phyloP scores from a whole-genome alignment of 2,329 filamentous ascomycete genomes.

The Metarhizium guizhouense region DNA sequence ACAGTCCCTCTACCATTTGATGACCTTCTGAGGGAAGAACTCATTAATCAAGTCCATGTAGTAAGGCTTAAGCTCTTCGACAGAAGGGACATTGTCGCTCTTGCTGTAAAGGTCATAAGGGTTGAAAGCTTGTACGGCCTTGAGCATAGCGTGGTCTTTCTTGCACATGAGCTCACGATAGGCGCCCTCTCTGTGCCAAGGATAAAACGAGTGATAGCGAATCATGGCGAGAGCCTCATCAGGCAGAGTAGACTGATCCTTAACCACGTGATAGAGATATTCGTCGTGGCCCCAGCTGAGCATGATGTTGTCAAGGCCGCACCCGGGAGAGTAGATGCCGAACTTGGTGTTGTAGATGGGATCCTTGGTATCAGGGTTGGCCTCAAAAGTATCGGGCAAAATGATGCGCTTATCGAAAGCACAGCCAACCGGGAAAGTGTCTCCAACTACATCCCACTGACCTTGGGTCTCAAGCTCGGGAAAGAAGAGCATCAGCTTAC shows the following conservation, averaged over 20 bases:
- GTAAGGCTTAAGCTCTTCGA: constrained; percentile 62
- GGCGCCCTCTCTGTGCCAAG: constrained; percentile 77
- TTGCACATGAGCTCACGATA: constrained; percentile 78
- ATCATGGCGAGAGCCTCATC: constrained; percentile 86
- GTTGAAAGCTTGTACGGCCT: constrained; percentile 78
- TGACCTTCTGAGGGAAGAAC: constrained; percentile 29
- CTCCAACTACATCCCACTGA: constrained; percentile 90
- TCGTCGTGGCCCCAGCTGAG: constrained; percentile 86
- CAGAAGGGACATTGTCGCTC: constrained; percentile 69
- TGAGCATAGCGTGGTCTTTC: constrained; percentile 70
- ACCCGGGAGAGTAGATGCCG: constrained; percentile 72
- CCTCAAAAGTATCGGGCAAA: constrained; percentile 67
- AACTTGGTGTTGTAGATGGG: constrained; percentile 65
- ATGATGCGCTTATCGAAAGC: constrained; percentile 69
- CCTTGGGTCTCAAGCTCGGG: constrained; percentile 56
- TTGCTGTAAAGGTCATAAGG: constrained; percentile 91
- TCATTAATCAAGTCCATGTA: constrained; percentile 34
- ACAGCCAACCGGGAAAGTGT: constrained; percentile 74
- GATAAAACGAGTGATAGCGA: constrained; percentile 86
- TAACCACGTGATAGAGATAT: constrained; percentile 79
- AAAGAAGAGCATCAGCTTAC: constrained; percentile 74
- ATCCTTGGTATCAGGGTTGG: constrained; percentile 66
- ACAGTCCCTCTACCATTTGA: constrained; percentile 27
- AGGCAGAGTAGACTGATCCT: constrained; percentile 71
- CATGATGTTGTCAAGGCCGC: constrained; percentile 82